Base-by-base conservation (phyloP, 305 asterid species). In the Withania somnifera region DNA sequence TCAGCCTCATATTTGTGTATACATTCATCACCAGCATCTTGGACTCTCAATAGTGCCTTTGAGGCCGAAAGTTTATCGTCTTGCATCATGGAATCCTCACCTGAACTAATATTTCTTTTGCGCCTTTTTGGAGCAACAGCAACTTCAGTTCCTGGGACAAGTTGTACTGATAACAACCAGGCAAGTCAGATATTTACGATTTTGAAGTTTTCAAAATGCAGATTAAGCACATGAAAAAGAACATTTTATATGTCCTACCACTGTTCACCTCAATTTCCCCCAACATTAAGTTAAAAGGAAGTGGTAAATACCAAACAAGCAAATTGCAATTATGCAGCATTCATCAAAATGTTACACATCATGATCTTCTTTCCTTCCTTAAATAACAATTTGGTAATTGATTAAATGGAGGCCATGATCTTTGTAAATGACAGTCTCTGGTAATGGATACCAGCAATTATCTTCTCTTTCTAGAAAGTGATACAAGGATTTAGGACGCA, bases 61-160 rank as follows among this genome's bases (percentile, higher is more conserved):
- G 87, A 38, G 82, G 79, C 82, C 14, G 61, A 80, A 84, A 86
- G 84, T 53, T 85, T 91, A 50, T 87, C 71, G 66, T 92, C 84
- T 75, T 86, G 83, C 67, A 60, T 19, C 34, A 91, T 84, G 69
- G 92, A 78, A 82, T 90, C 86, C 54, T 84, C 81, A 83, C 66
- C 63, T 60, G 84, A 50, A 77, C 83, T 83, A 57, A 75, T 57
- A 60, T 77, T 79, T 78, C 85, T 90, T 88, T 89, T 93, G 75
- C 99, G 98, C 81, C 93, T 89, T 91, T 96, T 96, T 77, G 97
- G 98, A 77, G 98, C 97, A 85, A 96, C 98, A 69, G 98, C 96
- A 88, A 96, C 98, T 88, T 96, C 97, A 79, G 94, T 88, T 84
- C 94, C 98, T 24, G 98, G 99, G 73, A 96, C 97, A 84, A 96